Evolutionary conservation across 2,329 filamentous ascomycete genomes (phyloP), one percentile per base, ranked within the genome.

Genomic region (Trichoderma arundinaceum): DNA sequence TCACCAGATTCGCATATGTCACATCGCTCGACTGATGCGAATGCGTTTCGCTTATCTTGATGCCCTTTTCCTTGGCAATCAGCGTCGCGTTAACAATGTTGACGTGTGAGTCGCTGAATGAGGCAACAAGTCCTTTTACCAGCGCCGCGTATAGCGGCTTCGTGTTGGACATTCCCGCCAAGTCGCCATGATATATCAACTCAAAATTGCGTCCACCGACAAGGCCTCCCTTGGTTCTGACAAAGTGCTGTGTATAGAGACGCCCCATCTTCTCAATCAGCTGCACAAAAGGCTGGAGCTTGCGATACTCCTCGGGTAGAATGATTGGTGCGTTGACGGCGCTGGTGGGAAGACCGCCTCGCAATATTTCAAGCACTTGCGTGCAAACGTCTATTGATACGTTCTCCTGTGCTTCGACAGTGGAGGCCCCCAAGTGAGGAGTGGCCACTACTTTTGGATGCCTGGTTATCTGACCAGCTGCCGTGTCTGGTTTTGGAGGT

Each of bases 271-370:
- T 90, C 77, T 95, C 92, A 9, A 94, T 83, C 0, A 95, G 83
- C 8, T 82, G 82, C 6, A 94, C 90, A 70, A 92, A 93, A 0
- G 92, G 91, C 71, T 92, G 89, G 4, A 94, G 81, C 67, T 90
- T 92, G 68, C 88, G 84, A 74, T 92, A 93, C 77, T 94, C 91
- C 68, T 93, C 91, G 0, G 91, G 90, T 15, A 94, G 80, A 68
- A 94, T 94, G 62, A 94, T 84, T 4, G 92, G 91, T 0, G 91
- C 91, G 69, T 95, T 94, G 73, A 94, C 91, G 5, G 91, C 91
- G 19, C 85, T 87, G 1, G 90, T 90, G 0, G 92, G 91, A 1
- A 94, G 81, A 0, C 90, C 89, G 3, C 91, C 91, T 0, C 83
- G 81, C 2, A 95, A 80, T 48, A 94, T 92, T 66, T 89, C 85